These are phyloP conservation scores for Petrea volubilis DNA, from an alignment of 257 asterid species.

Conservation along the genomic window DNA sequence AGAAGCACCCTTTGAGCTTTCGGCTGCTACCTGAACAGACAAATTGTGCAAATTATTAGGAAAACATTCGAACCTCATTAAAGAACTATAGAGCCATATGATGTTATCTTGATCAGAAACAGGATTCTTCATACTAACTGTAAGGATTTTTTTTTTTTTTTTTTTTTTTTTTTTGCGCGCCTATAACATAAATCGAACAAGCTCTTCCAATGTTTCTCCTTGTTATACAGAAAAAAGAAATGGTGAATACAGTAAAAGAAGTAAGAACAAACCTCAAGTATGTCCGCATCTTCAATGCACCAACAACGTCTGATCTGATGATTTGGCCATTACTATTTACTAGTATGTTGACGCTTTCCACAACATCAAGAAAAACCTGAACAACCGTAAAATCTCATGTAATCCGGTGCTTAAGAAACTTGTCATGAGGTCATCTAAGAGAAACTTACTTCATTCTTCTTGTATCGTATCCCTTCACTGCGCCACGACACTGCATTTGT, in stretches of 20 bases:
- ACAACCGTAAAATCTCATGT: slow-evolving; percentile 24
- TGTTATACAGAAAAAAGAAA: not conserved
- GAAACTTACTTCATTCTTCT: slow-evolving; percentile 85
- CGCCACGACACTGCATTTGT: slow-evolving; percentile 99
- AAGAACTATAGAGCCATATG: no score
- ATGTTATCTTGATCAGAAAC: no score
- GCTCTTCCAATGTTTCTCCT: not conserved
- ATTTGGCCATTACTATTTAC: slow-evolving; percentile 99
- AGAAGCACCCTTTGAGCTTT: no score
- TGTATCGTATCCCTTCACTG: slow-evolving; percentile 95
- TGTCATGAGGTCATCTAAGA: slow-evolving; percentile 10
- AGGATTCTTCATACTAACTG: no score
- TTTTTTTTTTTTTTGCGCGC: no score
- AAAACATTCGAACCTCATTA: no score
- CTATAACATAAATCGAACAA: not conserved
- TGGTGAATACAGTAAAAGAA: slow-evolving; percentile 4
- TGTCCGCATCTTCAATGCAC: slow-evolving; percentile 98
- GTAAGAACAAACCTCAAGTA: slow-evolving; percentile 77
- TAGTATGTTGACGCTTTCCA: slow-evolving; percentile 98
- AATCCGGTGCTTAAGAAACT: slow-evolving; percentile 18
- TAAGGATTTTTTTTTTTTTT: no score
- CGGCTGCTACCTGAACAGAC: no score
- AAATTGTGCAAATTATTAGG: no score
- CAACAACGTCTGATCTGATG: slow-evolving; percentile 94
- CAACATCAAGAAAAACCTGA: slow-evolving; percentile 99